phyloP scores from a whole-genome alignment of 2,329 filamentous ascomycete species.

The Xylariales sp. region DNA sequence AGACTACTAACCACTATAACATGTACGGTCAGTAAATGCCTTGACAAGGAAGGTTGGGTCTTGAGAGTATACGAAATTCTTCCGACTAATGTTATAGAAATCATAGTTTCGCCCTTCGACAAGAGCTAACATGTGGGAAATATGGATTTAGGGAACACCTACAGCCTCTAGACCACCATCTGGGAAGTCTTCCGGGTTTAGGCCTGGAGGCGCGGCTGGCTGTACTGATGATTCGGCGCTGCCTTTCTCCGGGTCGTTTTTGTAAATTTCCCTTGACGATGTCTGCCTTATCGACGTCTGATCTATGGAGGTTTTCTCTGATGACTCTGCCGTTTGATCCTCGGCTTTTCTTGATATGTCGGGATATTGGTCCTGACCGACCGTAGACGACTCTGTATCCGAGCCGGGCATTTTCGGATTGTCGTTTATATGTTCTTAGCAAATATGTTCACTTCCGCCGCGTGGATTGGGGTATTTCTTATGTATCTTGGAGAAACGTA shows the following conservation, averaged over 20 bases:
- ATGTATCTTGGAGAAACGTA: background rate
- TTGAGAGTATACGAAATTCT: background rate
- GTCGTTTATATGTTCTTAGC: background rate
- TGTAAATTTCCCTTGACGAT: slow-evolving; percentile 41
- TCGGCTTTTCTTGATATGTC: slow-evolving; percentile 37
- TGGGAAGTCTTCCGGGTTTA: slow-evolving; percentile 65
- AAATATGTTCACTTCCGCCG: background rate
- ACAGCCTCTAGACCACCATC: slow-evolving; percentile 66
- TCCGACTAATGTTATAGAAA: background rate
- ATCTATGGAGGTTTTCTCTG: slow-evolving; percentile 37
- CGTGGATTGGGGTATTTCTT: background rate
- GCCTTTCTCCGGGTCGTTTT: slow-evolving; percentile 50
- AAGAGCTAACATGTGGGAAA: background rate
- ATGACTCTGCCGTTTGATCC: slow-evolving; percentile 32
- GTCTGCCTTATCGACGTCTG: slow-evolving; percentile 48
- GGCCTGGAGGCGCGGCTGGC: slow-evolving; percentile 46
- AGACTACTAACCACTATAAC: slow-evolving; percentile 38
- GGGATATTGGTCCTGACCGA: slow-evolving; percentile 34
- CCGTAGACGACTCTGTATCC: slow-evolving; percentile 42
- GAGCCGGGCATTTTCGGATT: slow-evolving; percentile 37
- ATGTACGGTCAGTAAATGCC: slow-evolving; percentile 27
- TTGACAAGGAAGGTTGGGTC: background rate
- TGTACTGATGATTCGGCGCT: slow-evolving; percentile 24
- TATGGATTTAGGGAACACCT: slow-evolving; percentile 19
- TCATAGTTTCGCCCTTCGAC: background rate